Conservation (phyloP, 2,329 filamentous ascomycete genomes). For the Eurotiales sp. region DNA sequence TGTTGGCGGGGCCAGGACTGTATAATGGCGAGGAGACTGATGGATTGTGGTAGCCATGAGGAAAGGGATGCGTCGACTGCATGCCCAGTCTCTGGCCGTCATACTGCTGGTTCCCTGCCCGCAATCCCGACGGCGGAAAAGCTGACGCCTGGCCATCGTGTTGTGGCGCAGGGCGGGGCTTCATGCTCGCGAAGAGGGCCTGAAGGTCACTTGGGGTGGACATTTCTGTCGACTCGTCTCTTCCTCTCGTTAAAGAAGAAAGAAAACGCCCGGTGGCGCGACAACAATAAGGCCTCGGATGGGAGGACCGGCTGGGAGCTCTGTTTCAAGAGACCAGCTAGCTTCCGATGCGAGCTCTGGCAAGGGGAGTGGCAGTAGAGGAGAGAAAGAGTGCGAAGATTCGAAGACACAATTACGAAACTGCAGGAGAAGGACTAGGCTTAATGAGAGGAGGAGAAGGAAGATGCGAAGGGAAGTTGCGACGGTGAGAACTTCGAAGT, state of each 20-base stretch:
- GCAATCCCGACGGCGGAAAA: slow-evolving; percentile 21
- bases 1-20: slow-evolving; percentile 52
- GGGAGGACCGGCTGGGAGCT: slow-evolving; percentile 16
- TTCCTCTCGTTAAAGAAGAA: slow-evolving; percentile 26
- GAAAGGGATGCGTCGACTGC: slow-evolving; percentile 23
- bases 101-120: slow-evolving; percentile 9
- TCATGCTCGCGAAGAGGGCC: slow-evolving; percentile 45
- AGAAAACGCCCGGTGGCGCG: slow-evolving; percentile 27
- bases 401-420: not conserved
- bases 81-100: slow-evolving; percentile 6
- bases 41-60: slow-evolving; percentile 50
- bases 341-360: slow-evolving; percentile 4
- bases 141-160: slow-evolving; percentile 20
- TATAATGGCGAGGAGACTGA: slow-evolving; percentile 57
- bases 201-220: slow-evolving; percentile 45
- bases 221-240: slow-evolving; percentile 40
- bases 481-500: not conserved
- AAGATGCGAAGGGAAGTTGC: not conserved
- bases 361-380: not conserved
- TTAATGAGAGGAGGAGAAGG: not conserved
- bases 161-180: slow-evolving; percentile 35
- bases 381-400: too few relatives aligned
- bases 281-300: slow-evolving; percentile 14
- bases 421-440: too few relatives aligned
- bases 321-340: slow-evolving; percentile 17